Base-by-base conservation (phyloP, 164 flowering plant genomes). In the Macadamia tetraphylla region DNA sequence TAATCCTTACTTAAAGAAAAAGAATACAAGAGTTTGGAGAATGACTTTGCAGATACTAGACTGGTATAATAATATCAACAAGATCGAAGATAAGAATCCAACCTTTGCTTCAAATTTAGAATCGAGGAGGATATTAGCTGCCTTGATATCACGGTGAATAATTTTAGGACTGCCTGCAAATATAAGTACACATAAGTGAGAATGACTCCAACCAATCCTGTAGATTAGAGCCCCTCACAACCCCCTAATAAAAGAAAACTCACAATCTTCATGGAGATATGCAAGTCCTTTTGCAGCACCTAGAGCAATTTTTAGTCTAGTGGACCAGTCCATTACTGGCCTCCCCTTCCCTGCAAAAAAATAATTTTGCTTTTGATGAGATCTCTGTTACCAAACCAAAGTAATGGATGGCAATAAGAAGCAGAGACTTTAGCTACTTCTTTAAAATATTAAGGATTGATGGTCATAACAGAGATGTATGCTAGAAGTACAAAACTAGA, bases 211-310 rank as follows among this genome's bases (percentile, higher is more conserved):
- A 2, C n/a, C 57, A 40, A 29, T 32, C 10, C 44, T 42, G 29
- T 13, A 43, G 12, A 18, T 58, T 23, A 29, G 23, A 35, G 23
- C 9, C 9, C 48, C 48, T 43, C 46, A 51, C n/a, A 0, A 11
- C 23, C 31, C 18, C 14, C 31, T 6, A 56, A 31, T 29, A 64
- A 15, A 14, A 62, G 35, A 74, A 55, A 67, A 73, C 97, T 78
- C 82, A 94, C 97, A 94, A 70, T 94, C 98, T 77, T 91, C 98
- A 46, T 94, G 98, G 58, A 94, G 80, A 78, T 94, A 94, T n/a
- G 98, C 96, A 56, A 94, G 81, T 74, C 98, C 98, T 79, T 92
- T 94, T 29, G 98, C 98, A 75, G 98, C 79, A 17, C 98, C 97
- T 48, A 94, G 72, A 70, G 97, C 97, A 72, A 92, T 90, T 80